Conservation (phyloP, 2,329 filamentous ascomycete species). For the Ustulina deusta region DNA sequence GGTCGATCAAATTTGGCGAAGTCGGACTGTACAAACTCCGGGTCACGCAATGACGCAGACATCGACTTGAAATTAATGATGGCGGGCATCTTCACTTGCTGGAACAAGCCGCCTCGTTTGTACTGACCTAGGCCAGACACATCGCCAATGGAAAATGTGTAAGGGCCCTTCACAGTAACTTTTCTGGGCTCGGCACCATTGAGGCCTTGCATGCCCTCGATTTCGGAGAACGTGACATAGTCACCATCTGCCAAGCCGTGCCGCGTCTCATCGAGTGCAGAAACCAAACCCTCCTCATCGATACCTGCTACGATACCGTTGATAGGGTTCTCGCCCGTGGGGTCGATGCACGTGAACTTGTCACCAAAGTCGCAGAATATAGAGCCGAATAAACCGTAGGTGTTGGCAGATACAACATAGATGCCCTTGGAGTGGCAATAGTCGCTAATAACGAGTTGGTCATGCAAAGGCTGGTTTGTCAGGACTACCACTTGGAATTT, state of each 20-base stretch:
- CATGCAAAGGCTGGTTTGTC: conserved; percentile 82
- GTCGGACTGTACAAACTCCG: conserved; percentile 91
- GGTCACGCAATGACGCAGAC: conserved; percentile 81
- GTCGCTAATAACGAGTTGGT: conserved; percentile 86
- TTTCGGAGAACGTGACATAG: conserved; percentile 92
- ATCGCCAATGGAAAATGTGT: conserved; percentile 97
- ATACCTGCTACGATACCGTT: conserved; percentile 92
- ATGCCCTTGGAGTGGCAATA: conserved; percentile 96
- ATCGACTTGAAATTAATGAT: conserved; percentile 89
- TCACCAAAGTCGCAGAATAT: conserved; percentile 98
- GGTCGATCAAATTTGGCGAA: conserved; percentile 98
- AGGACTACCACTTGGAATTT: conserved; percentile 93
- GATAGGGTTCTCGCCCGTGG: conserved; percentile 88
- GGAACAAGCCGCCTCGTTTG: conserved; percentile 87
- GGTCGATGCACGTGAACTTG: conserved; percentile 89
- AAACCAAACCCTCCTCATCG: conserved; percentile 89
- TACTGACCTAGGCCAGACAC: conserved; percentile 90
- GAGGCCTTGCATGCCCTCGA: conserved; percentile 90
- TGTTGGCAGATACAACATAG: conserved; percentile 87
- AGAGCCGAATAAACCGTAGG: conserved; percentile 92
- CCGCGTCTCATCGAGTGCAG: conserved; percentile 91
- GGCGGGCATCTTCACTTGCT: conserved; percentile 99
- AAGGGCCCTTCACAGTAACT: conserved; percentile 93
- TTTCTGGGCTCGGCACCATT: conserved; percentile 89
- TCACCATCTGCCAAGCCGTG: conserved; percentile 97